Conservation (phyloP, 2,329 filamentous ascomycete species). For the Colletotrichum chlorophyti region DNA sequence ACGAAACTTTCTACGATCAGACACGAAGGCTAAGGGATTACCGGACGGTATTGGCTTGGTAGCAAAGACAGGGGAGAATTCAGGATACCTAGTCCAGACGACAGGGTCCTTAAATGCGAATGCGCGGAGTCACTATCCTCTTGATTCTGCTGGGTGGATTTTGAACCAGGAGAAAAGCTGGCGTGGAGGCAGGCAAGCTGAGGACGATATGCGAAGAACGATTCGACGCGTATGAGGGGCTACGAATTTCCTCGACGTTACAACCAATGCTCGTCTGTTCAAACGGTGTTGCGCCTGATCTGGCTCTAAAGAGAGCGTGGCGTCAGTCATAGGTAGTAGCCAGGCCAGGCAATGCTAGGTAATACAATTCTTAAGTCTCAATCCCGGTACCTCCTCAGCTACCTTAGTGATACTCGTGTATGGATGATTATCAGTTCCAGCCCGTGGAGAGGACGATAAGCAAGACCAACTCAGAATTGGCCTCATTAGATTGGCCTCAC, state of each 20-base stretch:
- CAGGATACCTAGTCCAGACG: slow-evolving; percentile 7
- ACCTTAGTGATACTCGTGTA: background rate
- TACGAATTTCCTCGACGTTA: slow-evolving; percentile 11
- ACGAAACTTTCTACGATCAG: slow-evolving; percentile 26
- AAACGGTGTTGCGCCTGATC: slow-evolving; percentile 9
- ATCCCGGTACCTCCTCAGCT: background rate
- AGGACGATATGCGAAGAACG: slow-evolving; percentile 6
- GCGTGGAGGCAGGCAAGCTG: slow-evolving; percentile 3
- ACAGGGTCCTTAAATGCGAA: background rate
- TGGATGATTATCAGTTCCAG: too few species aligned
- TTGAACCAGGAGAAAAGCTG: slow-evolving; percentile 6
- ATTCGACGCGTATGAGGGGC: slow-evolving; percentile 4
- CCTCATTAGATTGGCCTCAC: background rate
- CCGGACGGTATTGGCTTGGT: slow-evolving; percentile 20
- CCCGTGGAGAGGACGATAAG: background rate
- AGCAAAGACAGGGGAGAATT: background rate
- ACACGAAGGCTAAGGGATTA: slow-evolving; percentile 25
- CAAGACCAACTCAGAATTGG: background rate
- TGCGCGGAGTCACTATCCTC: background rate
- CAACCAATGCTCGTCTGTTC: slow-evolving; percentile 16
- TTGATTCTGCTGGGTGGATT: slow-evolving; percentile 9
- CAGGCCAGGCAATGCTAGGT: slow-evolving; percentile 23
- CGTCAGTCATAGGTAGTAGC: slow-evolving; percentile 26
- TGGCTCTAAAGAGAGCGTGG: slow-evolving; percentile 15
- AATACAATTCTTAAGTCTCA: slow-evolving; percentile 21